These are phyloP conservation scores for Colletotrichum australisinense DNA, from an alignment of 2,329 filamentous ascomycete species.

Conservation along the genomic window DNA sequence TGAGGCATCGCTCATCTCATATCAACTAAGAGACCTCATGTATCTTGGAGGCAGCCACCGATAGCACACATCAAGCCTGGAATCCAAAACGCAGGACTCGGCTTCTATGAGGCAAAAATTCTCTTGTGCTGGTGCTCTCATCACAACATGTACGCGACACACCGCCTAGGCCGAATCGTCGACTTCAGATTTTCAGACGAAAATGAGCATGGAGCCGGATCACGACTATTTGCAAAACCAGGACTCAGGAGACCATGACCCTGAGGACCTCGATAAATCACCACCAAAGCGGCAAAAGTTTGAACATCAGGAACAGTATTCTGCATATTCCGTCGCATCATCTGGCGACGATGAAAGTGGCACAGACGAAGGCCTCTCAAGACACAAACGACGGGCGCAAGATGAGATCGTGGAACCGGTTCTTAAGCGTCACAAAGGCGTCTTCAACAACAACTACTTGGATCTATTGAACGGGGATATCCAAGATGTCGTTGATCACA, in stretches of 20 bases:
- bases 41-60: constrained; percentile 10
- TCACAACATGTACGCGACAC: constrained; percentile 24
- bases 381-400: constrained; percentile 45
- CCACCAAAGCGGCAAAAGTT: background rate
- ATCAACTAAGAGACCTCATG: constrained; percentile 1
- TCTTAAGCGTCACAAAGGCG: constrained; percentile 58
- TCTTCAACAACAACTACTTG: constrained; percentile 60
- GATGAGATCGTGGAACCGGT: constrained; percentile 42
- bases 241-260: background rate
- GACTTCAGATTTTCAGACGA: constrained; percentile 14
- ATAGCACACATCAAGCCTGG: background rate
- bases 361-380: constrained; percentile 11
- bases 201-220: constrained; percentile 45
- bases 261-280: background rate
- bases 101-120: background rate
- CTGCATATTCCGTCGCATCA: background rate
- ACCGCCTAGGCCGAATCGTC: constrained; percentile 22
- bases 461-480: constrained; percentile 68
- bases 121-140: background rate
- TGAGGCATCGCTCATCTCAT: constrained; percentile 4
- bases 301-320: background rate
- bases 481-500: constrained; percentile 58
- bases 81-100: background rate
- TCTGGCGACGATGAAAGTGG: constrained; percentile 2
- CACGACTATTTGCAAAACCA: constrained; percentile 32